Evolutionary conservation across 1,284 basidiomycete genomes (phyloP).

Genomic region (Rhodotorula sp.): DNA sequence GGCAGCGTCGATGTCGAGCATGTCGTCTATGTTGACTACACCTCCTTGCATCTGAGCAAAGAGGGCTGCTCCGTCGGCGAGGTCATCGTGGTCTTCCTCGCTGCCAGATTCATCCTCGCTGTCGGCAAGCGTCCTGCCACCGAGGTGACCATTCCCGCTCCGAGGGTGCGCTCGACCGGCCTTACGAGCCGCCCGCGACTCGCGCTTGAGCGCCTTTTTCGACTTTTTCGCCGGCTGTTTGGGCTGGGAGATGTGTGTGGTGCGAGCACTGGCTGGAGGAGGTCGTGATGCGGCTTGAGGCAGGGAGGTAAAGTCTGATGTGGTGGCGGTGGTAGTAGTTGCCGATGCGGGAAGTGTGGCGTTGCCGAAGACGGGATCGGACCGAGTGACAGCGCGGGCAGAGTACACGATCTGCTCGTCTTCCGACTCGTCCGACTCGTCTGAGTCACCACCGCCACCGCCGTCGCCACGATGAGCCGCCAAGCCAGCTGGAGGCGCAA

Average conservation of each 20-base stretch:
- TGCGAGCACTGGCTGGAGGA: neutral
- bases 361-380: constrained; percentile 12
- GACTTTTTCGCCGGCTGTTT: constrained; percentile 9
- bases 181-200: constrained; percentile 28
- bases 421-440: constrained; percentile 3
- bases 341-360: too few species aligned
- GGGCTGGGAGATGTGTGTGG: neutral
- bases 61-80: constrained; percentile 17
- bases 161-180: constrained; percentile 26
- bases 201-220: constrained; percentile 28
- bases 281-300: neutral
- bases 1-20: constrained; percentile 12
- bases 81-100: constrained; percentile 1
- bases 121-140: neutral
- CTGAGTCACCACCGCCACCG: neutral
- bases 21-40: constrained; percentile 13
- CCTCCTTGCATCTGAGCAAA: constrained; percentile 21
- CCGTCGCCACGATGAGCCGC: neutral
- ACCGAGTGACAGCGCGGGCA: constrained; percentile 11
- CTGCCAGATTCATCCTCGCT: constrained; percentile 13
- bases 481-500: constrained; percentile 14
- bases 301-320: neutral
- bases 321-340: neutral
- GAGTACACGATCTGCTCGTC: constrained; percentile 20
- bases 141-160: constrained; percentile 23